Conservation (phyloP, 495 filamentous ascomycete species). For the Aspergillus asperescens region DNA sequence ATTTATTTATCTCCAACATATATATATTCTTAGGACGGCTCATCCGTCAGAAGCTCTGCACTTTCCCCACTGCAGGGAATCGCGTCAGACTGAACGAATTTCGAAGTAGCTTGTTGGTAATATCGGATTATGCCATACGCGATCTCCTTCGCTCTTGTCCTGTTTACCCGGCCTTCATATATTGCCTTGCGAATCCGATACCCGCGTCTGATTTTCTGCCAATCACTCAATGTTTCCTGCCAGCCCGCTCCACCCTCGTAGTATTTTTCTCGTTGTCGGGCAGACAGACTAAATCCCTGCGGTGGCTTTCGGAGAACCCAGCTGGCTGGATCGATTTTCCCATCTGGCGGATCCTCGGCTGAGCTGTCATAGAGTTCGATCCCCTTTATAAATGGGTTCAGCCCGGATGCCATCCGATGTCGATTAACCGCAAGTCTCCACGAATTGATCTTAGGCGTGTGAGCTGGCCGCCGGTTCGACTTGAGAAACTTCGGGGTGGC, state of each 20-base stretch:
- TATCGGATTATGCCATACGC: slow-evolving; percentile 19
- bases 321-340: slow-evolving; percentile 35
- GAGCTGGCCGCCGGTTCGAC: slow-evolving; percentile 15
- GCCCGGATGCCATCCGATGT: slow-evolving; percentile 26
- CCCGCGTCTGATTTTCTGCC: slow-evolving; percentile 34
- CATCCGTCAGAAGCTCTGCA: background rate
- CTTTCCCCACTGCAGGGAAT: background rate
- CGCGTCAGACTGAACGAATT: background rate
- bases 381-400: slow-evolving; percentile 23
- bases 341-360: slow-evolving; percentile 37
- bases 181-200: slow-evolving; percentile 35
- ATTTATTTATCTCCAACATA: background rate
- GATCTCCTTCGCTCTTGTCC: slow-evolving; percentile 30
- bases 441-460: slow-evolving; percentile 32
- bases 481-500: slow-evolving; percentile 28
- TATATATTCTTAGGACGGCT: slow-evolving; percentile 5
- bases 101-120: slow-evolving; percentile 20
- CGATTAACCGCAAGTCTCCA: slow-evolving; percentile 39
- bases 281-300: slow-evolving; percentile 36
- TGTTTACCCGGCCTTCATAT: slow-evolving; percentile 35
- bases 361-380: slow-evolving; percentile 35
- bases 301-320: slow-evolving; percentile 44
- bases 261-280: slow-evolving; percentile 32
- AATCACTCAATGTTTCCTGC: slow-evolving; percentile 41
- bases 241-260: slow-evolving; percentile 42